Base-by-base conservation (phyloP, 495 filamentous ascomycete genomes). In the Astrothelium macrocarpum region DNA sequence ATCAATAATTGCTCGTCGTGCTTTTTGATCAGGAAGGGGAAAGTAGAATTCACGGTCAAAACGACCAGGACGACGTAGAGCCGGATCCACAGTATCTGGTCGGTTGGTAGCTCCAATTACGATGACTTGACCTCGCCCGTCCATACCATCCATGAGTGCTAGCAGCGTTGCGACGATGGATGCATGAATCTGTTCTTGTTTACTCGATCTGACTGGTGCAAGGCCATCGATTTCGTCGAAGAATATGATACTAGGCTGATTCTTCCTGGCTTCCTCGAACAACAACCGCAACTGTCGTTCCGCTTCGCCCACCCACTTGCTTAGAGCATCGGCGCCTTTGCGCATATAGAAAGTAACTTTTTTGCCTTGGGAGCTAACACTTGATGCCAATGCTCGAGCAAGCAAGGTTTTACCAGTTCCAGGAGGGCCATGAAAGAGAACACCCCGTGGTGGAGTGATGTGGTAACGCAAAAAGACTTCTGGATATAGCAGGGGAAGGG, bases 291-390 rank as follows among this genome's bases (percentile, higher is more conserved):
- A 81, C 72, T 97, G 94, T 70, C 91, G 85, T 74, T 98, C 94
- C 16, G 95, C 95, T 77, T 98, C 94, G 71, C 94, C 94, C 63
- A 97, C 95, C 94, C 94, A 98, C 77, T 98, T 98, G 75, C 90
- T 96, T 49, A 97, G 78, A 53, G 90, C 91, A 80, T 98, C 94
- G 36, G 92, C 95, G 62, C 95, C 94, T 73, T 98, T 98, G 43
- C 94, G 85, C 94, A 98, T 98, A 77, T 97, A 98, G 68, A 98
- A 98, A 0, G 90, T 97, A 59, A 98, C 90, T 72, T 97, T 97
- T 61, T 87, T 85, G 53, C 91, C 91, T 62, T 91, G 87, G 1
- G 83, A 81, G 68, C 82, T 86, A 59, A 94, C 85, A 63, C 86
- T 89, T 59, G 90, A 89, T 20, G 95, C 91, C 23, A 98, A 79